phyloP scores from a whole-genome alignment of 352 stramenopile species.

The Pythium sp. region DNA sequence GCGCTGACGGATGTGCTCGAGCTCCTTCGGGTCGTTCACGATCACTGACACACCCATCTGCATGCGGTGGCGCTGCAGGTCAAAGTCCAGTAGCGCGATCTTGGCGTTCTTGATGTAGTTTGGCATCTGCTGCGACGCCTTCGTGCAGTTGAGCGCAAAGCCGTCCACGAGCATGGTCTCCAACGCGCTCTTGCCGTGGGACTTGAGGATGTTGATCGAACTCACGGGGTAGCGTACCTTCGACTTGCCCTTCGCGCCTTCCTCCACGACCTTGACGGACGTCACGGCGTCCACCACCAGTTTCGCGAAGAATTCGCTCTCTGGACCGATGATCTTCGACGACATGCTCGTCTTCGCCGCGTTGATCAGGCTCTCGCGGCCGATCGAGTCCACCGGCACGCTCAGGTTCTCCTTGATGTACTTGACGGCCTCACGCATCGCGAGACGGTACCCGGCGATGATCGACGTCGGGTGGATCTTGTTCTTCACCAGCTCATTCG shows the following conservation, averaged over 20 bases:
- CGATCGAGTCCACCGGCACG: conserved; percentile 93
- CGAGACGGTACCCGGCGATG: conserved; percentile 98
- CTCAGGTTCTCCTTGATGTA: conserved; percentile 99
- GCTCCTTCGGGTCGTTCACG: conserved; percentile 92
- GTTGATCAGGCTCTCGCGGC: conserved; percentile 94
- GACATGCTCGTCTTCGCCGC: conserved; percentile 99
- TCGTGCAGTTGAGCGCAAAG: conserved; percentile 97
- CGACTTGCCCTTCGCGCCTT: conserved; percentile 76
- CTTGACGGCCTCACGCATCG: conserved; percentile 97
- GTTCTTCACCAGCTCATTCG: conserved; percentile 97
- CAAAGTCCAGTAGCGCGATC: conserved; percentile 99
- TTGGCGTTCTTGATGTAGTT: conserved; percentile 91
- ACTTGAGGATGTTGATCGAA: conserved; percentile 99
- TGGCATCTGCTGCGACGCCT: conserved; percentile 98
- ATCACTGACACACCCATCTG: conserved; percentile 95
- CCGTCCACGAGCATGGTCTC: conserved; percentile 92
- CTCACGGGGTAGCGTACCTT: conserved; percentile 95
- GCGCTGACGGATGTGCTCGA: conserved; percentile 98
- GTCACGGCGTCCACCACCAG: conserved; percentile 97
- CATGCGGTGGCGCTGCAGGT: conserved; percentile 98
- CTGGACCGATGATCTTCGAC: conserved; percentile 98
- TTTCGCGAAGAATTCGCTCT: conserved; percentile 97
- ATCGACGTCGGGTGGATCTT: conserved; percentile 99
- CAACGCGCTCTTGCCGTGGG: conserved; percentile 87
- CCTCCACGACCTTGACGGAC: conserved; percentile 93